Percentiles rank a stretch among this genome's conserved stretches.
phyloP scores from a whole-genome alignment of 352 stramenopile genomes.

The Phytophthora sansomeana region DNA sequence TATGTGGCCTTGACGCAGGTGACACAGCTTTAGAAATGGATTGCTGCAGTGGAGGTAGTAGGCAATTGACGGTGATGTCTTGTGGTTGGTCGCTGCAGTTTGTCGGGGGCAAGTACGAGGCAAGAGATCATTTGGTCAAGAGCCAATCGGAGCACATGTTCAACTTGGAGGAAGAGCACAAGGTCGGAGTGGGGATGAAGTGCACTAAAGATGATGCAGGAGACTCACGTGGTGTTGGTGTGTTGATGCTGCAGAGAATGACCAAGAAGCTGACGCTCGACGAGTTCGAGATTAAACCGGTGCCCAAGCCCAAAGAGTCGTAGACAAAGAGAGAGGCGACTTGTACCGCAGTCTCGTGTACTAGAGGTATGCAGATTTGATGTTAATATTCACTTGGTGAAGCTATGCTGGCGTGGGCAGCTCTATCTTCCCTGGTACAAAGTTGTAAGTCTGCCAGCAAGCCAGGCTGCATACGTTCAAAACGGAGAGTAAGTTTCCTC shows the following conservation, averaged over 20 bases:
- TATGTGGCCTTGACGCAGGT: constrained; percentile 83
- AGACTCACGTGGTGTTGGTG: constrained; percentile 4
- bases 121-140: constrained; percentile 82
- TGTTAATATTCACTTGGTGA: neutral
- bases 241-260: constrained; percentile 66
- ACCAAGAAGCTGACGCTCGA: constrained; percentile 83
- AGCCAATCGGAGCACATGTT: constrained; percentile 85
- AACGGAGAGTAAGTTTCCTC: no score
- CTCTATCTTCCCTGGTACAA: no score
- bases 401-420: neutral
- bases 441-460: no score
- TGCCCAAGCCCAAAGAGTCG: constrained; percentile 64
- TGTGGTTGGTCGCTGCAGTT: constrained; percentile 53
- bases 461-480: no score
- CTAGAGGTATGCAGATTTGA: neutral
- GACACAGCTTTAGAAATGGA: neutral
- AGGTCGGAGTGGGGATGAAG: constrained; percentile 44
- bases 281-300: constrained; percentile 88
- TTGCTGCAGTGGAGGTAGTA: no score
- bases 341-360: neutral
- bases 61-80: no score
- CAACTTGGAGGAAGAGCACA: constrained; percentile 88
- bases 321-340: constrained; percentile 4
- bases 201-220: neutral
- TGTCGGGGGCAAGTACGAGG: constrained; percentile 84